Evolutionary conservation across 192 early-diverging fungal genomes (phyloP).

Genomic region (Rhizophlyctis rosea): DNA sequence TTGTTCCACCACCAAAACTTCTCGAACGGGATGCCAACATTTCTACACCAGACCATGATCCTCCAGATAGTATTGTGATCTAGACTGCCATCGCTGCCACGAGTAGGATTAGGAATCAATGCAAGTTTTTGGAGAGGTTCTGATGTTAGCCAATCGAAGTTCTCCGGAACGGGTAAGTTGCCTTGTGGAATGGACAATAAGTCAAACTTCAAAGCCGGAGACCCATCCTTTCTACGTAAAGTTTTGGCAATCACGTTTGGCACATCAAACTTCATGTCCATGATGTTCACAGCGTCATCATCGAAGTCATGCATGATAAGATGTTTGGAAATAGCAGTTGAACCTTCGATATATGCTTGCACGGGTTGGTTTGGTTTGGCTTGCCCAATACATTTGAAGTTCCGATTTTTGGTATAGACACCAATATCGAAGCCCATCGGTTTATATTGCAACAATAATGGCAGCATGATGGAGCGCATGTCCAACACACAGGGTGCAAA

Average conservation of each 20-base stretch:
- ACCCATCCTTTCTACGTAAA: too few relatives aligned
- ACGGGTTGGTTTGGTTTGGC: neutral
- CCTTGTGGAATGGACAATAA: constrained; percentile 3
- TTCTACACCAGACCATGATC: constrained; percentile 13
- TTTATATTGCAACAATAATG: neutral
- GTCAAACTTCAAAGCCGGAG: neutral
- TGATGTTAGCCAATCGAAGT: constrained; percentile 5
- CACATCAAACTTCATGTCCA: neutral
- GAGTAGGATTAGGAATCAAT: constrained; percentile 7
- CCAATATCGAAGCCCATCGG: neutral
- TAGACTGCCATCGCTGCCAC: neutral
- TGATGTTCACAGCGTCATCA: constrained; percentile 12
- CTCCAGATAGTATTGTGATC: neutral
- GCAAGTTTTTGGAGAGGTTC: constrained; percentile 9
- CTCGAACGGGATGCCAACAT: constrained; percentile 1
- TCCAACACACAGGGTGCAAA: neutral
- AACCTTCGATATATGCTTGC: constrained; percentile 12
- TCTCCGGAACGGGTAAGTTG: constrained; percentile 5
- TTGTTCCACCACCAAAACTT: constrained; percentile 13
- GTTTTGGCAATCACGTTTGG: too few relatives aligned
- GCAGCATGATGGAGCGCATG: neutral
- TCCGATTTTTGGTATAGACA: constrained; percentile 6
- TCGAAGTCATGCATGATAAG: constrained; percentile 23
- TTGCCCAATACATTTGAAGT: constrained; percentile 10
- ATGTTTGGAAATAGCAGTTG: neutral